A percentile compares a stretch with the other conserved stretches of the same genome.
phyloP scores from a whole-genome alignment of 1,284 basidiomycete genomes.

The Ceratobasidium papillatum region DNA sequence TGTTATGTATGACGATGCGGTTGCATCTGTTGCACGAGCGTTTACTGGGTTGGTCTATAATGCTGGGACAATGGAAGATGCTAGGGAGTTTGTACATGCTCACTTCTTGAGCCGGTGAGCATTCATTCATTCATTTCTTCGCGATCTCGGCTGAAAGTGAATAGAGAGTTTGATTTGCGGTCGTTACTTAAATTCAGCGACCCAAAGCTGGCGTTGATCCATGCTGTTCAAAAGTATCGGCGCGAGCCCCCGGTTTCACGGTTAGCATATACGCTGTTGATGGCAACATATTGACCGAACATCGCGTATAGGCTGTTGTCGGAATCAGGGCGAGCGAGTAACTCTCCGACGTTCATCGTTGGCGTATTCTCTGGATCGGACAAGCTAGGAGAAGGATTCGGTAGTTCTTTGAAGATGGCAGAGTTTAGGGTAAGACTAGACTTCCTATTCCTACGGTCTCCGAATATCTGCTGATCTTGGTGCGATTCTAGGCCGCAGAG shows the following conservation, averaged over 20 bases:
- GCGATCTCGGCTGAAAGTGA: background rate
- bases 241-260: slow-evolving; percentile 78
- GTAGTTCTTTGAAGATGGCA: slow-evolving; percentile 93
- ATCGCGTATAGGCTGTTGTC: slow-evolving; percentile 70
- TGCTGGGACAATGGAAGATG: slow-evolving; percentile 73
- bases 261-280: slow-evolving; percentile 54
- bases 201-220: slow-evolving; percentile 80
- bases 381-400: slow-evolving; percentile 95
- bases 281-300: slow-evolving; percentile 7
- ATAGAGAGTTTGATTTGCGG: slow-evolving; percentile 81
- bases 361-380: slow-evolving; percentile 90
- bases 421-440: slow-evolving; percentile 79
- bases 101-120: slow-evolving; percentile 68
- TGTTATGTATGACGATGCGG: slow-evolving; percentile 70
- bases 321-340: slow-evolving; percentile 90
- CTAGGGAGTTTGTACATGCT: slow-evolving; percentile 84
- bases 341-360: slow-evolving; percentile 91
- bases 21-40: slow-evolving; percentile 77
- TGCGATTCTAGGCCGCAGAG: slow-evolving; percentile 74
- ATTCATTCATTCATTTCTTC: background rate
- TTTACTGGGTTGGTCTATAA: slow-evolving; percentile 80
- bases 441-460: slow-evolving; percentile 11
- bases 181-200: slow-evolving; percentile 89
- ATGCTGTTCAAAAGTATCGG: slow-evolving; percentile 80
- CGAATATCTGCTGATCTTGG: slow-evolving; percentile 6